Conservation (phyloP, 495 filamentous ascomycete species). For the Cercophora samala region DNA sequence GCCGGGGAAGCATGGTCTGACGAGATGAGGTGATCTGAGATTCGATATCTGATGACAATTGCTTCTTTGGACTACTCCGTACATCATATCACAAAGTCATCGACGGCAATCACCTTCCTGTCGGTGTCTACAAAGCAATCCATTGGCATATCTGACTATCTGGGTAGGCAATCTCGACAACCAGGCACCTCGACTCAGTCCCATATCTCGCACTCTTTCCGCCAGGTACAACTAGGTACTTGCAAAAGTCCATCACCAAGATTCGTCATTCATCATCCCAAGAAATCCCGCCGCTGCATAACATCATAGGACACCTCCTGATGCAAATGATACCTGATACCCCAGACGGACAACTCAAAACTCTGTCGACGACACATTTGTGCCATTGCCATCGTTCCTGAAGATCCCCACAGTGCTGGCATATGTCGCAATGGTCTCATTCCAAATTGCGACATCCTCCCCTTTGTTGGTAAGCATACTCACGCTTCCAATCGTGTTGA, state of each 20-base stretch:
- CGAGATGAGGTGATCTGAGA: not conserved
- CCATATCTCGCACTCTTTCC: too few species aligned
- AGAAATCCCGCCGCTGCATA: not conserved
- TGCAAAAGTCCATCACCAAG: not conserved
- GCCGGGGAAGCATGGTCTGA: too few species aligned
- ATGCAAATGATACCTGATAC: not conserved
- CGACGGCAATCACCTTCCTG: too few species aligned
- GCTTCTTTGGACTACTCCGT: too few species aligned
- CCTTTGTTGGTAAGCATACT: conserved; percentile 31
- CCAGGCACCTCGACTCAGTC: too few species aligned
- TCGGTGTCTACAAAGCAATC: not conserved
- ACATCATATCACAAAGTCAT: too few species aligned
- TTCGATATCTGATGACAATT: not conserved
- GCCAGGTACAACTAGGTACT: not conserved
- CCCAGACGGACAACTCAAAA: not conserved
- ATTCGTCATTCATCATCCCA: not conserved
- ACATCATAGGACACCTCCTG: not conserved
- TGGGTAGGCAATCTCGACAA: not conserved
- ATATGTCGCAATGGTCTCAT: conserved; percentile 30
- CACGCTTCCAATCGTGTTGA: conserved; percentile 35
- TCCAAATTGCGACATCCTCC: conserved; percentile 30
- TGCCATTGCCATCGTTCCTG: conserved; percentile 8
- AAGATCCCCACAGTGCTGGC: conserved; percentile 32
- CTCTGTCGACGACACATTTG: not conserved
- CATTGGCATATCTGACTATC: not conserved